phyloP scores from a whole-genome alignment of 2,329 filamentous ascomycete genomes.

The Penicillium sp. region DNA sequence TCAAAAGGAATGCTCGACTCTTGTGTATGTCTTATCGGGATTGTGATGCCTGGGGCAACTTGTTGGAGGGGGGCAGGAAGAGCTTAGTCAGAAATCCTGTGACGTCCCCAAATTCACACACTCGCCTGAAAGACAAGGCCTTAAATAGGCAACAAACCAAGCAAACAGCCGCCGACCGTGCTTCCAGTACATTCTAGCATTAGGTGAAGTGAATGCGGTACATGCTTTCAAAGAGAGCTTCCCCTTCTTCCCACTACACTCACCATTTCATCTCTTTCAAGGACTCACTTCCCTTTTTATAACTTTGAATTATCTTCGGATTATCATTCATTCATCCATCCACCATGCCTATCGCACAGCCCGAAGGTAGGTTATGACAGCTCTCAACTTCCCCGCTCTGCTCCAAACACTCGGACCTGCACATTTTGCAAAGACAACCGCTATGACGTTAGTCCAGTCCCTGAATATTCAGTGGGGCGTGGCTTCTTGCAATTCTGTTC shows the following conservation, averaged over 20 bases:
- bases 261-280: slow-evolving; percentile 10
- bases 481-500: slow-evolving; percentile 1
- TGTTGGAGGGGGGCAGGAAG: slow-evolving; percentile 6
- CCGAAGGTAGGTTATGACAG: slow-evolving; percentile 47
- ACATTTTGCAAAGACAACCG: slow-evolving; percentile 21
- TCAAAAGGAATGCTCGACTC: not conserved
- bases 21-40: not conserved
- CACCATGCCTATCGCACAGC: slow-evolving; percentile 17
- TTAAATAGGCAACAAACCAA: slow-evolving; percentile 28
- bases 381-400: slow-evolving; percentile 33
- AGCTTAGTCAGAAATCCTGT: slow-evolving; percentile 7
- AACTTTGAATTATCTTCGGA: slow-evolving; percentile 4
- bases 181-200: slow-evolving; percentile 47
- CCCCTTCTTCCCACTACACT: slow-evolving; percentile 19
- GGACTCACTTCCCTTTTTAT: slow-evolving; percentile 10
- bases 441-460: slow-evolving; percentile 16
- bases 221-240: slow-evolving; percentile 25
- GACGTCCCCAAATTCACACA: slow-evolving; percentile 4
- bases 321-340: not conserved
- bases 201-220: slow-evolving; percentile 18
- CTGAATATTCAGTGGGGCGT: not conserved
- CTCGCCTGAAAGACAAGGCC: slow-evolving; percentile 18
- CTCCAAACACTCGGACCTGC: slow-evolving; percentile 17
- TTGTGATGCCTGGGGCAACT: slow-evolving; percentile 9
- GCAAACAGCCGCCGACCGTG: slow-evolving; percentile 29